phyloP scores from a whole-genome alignment of 352 stramenopile species.

The Globisporangium barbulae region DNA sequence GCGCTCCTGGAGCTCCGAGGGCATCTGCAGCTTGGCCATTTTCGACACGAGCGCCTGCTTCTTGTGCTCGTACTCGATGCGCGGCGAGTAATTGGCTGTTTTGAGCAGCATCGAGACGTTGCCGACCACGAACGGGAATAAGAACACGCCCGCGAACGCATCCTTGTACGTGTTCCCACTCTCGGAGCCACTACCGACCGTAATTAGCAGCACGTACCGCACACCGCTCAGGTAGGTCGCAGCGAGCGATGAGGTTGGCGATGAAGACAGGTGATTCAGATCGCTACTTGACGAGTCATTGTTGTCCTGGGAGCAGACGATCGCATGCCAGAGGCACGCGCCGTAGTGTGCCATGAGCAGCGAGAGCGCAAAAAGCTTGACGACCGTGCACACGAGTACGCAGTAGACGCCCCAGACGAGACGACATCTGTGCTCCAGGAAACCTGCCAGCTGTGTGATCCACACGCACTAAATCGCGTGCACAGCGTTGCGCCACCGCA shows the following conservation, averaged over 20 bases:
- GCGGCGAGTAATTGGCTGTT: conserved; percentile 10
- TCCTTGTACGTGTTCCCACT: neutral
- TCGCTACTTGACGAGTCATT: neutral
- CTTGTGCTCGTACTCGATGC: conserved; percentile 18
- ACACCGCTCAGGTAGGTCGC: neutral
- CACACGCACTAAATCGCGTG: neutral
- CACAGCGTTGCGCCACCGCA: neutral
- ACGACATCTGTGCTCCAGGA: neutral
- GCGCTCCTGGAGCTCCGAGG: conserved; percentile 27
- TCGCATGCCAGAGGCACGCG: neutral
- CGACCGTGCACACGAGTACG: neutral
- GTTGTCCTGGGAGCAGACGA: neutral
- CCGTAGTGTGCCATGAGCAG: conserved; percentile 7
- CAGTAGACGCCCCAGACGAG: conserved; percentile 4
- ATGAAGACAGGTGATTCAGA: no score
- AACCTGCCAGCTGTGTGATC: neutral
- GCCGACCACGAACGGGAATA: conserved; percentile 18
- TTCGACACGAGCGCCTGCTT: conserved; percentile 22
- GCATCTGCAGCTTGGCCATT: conserved; percentile 25
- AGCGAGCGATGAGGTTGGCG: neutral
- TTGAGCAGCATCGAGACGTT: conserved; percentile 21
- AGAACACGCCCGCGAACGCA: conserved; percentile 5
- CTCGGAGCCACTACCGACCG: neutral
- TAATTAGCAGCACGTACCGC: neutral
- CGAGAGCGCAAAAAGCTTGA: neutral